phyloP scores from a whole-genome alignment of 2,329 filamentous ascomycete species.

The Pseudogymnoascus sp. region DNA sequence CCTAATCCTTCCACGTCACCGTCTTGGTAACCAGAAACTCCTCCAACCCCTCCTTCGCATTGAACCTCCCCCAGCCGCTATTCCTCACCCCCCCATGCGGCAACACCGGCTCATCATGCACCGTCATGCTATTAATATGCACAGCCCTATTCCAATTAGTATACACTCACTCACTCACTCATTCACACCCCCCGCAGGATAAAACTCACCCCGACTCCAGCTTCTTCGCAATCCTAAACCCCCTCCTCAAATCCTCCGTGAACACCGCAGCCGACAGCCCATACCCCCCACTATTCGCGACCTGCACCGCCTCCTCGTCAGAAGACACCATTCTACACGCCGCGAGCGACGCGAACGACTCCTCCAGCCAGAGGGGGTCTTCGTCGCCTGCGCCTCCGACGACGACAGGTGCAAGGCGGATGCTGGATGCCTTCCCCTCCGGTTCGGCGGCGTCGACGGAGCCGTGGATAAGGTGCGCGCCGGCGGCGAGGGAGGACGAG shows the following conservation, averaged over 20 bases:
- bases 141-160: conserved; percentile 30
- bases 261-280: conserved; percentile 34
- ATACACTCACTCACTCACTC: background rate
- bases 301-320: conserved; percentile 33
- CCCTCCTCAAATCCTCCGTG: conserved; percentile 24
- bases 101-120: conserved; percentile 41
- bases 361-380: conserved; percentile 29
- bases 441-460: conserved; percentile 20
- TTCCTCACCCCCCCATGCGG: conserved; percentile 44
- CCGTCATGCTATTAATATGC: conserved; percentile 44
- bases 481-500: background rate
- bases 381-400: conserved; percentile 27
- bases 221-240: conserved; percentile 12
- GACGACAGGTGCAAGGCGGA: conserved; percentile 7
- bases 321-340: conserved; percentile 29
- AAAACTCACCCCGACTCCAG: conserved; percentile 11
- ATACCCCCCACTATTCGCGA: conserved; percentile 36
- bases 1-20: conserved; percentile 28
- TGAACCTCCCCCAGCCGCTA: conserved; percentile 43
- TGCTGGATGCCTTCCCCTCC: conserved; percentile 22
- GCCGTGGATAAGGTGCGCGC: background rate
- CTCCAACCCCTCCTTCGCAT: conserved; percentile 37
- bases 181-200: background rate
- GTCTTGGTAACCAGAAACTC: conserved; percentile 39
- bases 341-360: conserved; percentile 30